Conservation (phyloP, 1,284 basidiomycete species). For the Ganoderma boninense region DNA sequence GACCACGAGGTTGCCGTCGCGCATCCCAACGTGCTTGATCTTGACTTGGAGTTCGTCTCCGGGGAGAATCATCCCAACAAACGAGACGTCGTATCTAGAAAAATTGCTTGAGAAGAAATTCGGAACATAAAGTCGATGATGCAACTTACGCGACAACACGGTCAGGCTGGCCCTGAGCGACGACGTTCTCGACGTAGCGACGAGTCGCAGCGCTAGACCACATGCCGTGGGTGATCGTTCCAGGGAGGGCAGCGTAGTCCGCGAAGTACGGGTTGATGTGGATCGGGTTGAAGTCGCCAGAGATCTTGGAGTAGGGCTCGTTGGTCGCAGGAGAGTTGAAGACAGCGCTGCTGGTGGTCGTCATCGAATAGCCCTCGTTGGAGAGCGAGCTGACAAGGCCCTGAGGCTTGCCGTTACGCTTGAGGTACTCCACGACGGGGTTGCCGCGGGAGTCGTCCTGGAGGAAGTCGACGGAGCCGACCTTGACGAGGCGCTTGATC, state of each 20-base stretch:
- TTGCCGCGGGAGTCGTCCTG: constrained; percentile 92
- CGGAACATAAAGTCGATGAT: constrained; percentile 9
- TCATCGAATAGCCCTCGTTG: constrained; percentile 87
- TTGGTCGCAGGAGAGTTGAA: constrained; percentile 89
- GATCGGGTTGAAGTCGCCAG: constrained; percentile 98
- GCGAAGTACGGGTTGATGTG: constrained; percentile 99
- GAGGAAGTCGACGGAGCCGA: constrained; percentile 88
- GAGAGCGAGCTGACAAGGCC: constrained; percentile 83
- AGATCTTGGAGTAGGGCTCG: constrained; percentile 94
- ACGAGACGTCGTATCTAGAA: constrained; percentile 85
- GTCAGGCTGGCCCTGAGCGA: constrained; percentile 92
- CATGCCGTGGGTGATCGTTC: constrained; percentile 98
- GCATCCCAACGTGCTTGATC: constrained; percentile 92
- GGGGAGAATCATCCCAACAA: constrained; percentile 98
- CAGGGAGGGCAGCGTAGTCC: constrained; percentile 91
- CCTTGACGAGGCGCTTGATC: constrained; percentile 87
- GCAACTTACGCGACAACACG: constrained; percentile 83
- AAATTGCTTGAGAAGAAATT: constrained; percentile 26
- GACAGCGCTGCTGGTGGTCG: constrained; percentile 59
- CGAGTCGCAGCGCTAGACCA: constrained; percentile 97
- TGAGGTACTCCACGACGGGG: constrained; percentile 92
- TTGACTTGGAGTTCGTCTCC: constrained; percentile 90
- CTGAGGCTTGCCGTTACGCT: constrained; percentile 86
- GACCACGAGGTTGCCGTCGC: constrained; percentile 92
- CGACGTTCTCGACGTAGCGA: constrained; percentile 92